Conservation (phyloP, 1,284 basidiomycete species). For the Agroathelia rolfsii region DNA sequence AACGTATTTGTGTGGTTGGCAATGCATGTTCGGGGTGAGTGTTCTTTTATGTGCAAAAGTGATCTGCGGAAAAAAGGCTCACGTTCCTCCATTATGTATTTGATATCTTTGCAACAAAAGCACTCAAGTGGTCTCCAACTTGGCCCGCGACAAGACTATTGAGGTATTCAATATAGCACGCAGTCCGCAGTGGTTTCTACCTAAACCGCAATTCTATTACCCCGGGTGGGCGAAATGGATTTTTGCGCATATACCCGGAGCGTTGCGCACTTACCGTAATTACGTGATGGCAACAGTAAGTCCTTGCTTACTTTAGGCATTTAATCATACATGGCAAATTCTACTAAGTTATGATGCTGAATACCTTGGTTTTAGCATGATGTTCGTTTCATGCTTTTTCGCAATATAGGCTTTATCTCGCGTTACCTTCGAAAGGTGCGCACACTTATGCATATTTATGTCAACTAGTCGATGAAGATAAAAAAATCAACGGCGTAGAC, state of each 20-base stretch:
- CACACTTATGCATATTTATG: constrained; percentile 6
- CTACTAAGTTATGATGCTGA: too few relatives aligned
- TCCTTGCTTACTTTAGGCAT: constrained; percentile 6
- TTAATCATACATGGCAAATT: too few relatives aligned
- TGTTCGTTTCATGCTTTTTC: constrained; percentile 25
- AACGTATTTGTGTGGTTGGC: constrained; percentile 26
- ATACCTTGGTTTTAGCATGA: constrained; percentile 22
- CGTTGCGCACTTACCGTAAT: constrained; percentile 16
- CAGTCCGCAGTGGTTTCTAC: constrained; percentile 21
- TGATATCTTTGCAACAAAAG: constrained; percentile 12
- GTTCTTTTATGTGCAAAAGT: constrained; percentile 11
- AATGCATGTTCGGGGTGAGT: constrained; percentile 26
- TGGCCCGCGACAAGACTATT: too few relatives aligned
- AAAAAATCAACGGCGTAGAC: constrained; percentile 14
- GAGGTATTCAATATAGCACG: constrained; percentile 25
- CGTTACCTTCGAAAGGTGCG: constrained; percentile 1
- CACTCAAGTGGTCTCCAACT: constrained; percentile 10
- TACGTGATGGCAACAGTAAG: constrained; percentile 12
- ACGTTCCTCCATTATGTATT: constrained; percentile 14
- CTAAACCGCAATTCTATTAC: constrained; percentile 27
- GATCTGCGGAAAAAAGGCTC: neutral
- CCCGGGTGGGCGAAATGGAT: constrained; percentile 20
- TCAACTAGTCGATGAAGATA: constrained; percentile 14
- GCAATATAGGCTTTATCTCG: constrained; percentile 19
- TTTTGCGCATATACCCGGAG: constrained; percentile 18